Evolutionary conservation across 345 rosid species (phyloP).

Genomic region (Anastatica hierochuntica): DNA sequence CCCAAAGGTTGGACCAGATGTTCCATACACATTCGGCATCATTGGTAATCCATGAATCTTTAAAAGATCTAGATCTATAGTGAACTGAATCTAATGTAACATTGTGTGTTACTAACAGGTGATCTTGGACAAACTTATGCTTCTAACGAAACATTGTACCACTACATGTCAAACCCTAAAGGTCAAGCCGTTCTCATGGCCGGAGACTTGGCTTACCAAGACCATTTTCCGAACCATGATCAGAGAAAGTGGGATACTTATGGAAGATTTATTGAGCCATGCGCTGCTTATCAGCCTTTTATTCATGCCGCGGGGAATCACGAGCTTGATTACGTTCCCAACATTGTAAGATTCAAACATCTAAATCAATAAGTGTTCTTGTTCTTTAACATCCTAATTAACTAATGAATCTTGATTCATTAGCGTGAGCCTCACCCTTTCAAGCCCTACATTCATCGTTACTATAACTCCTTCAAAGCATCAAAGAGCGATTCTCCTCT

Average conservation of each 20-base stretch:
- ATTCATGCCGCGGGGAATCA: conserved; percentile 46
- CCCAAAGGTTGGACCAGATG: conserved; percentile 56
- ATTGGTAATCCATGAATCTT: conserved; percentile 33
- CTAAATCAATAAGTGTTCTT: too few relatives aligned
- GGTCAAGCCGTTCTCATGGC: conserved; percentile 36
- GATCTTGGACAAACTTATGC: conserved; percentile 45
- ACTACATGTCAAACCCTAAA: conserved; percentile 39
- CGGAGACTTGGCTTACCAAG: conserved; percentile 41
- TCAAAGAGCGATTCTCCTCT: conserved; percentile 32
- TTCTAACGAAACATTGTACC: conserved; percentile 35
- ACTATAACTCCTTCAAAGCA: conserved; percentile 30
- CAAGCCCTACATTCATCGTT: conserved; percentile 32
- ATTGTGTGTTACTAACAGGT: conserved; percentile 12
- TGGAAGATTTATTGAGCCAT: conserved; percentile 35
- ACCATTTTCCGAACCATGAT: conserved; percentile 34
- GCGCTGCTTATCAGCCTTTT: conserved; percentile 39
- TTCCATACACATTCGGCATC: conserved; percentile 55
- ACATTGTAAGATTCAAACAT: conserved; percentile 29
- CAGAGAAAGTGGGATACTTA: conserved; percentile 40
- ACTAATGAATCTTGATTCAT: too few relatives aligned
- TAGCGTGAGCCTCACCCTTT: conserved; percentile 34
- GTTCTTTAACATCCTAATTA: too few relatives aligned
- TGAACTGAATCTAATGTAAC: too few relatives aligned
- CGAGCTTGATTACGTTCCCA: conserved; percentile 32
- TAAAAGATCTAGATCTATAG: too few relatives aligned